These are phyloP conservation scores for Moringa oleifera DNA, from an alignment of 345 rosid species.

Conservation along the genomic window DNA sequence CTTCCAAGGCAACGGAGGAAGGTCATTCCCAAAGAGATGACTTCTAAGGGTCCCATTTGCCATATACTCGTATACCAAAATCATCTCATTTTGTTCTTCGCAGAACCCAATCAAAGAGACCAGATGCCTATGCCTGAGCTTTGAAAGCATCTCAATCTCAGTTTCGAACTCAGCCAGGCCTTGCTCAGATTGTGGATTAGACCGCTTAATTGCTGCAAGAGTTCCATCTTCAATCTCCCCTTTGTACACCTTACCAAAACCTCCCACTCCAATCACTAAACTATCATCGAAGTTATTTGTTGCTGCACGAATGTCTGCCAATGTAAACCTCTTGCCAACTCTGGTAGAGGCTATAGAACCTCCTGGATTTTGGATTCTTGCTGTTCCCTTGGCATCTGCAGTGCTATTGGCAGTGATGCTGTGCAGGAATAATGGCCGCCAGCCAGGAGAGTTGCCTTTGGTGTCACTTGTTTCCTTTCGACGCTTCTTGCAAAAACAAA, in stretches of 20 bases:
- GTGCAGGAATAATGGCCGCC: conserved; percentile 65
- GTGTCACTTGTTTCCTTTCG: conserved; percentile 29
- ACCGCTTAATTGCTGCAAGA: conserved; percentile 73
- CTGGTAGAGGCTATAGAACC: conserved; percentile 37
- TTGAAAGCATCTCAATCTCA: conserved; percentile 84
- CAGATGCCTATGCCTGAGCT: conserved; percentile 83
- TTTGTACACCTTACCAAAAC: conserved; percentile 82
- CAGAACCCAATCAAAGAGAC: conserved; percentile 92
- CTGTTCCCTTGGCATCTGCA: conserved; percentile 47
- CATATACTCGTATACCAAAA: conserved; percentile 91
- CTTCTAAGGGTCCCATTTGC: conserved; percentile 81
- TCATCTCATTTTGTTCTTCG: conserved; percentile 85
- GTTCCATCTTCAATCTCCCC: conserved; percentile 78
- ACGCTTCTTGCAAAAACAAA: conserved; percentile 38
- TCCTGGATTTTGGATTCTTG: conserved; percentile 26
- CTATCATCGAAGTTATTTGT: conserved; percentile 73
- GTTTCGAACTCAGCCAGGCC: conserved; percentile 87
- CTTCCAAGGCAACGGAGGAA: conserved; percentile 76
- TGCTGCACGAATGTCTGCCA: conserved; percentile 71
- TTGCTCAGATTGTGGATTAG: conserved; percentile 87
- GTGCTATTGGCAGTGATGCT: conserved; percentile 36
- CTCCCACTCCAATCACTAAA: conserved; percentile 81
- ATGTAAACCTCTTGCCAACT: conserved; percentile 55
- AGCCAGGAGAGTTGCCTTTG: conserved; percentile 44
- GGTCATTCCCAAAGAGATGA: conserved; percentile 71